A percentile compares a stretch with the other conserved stretches of the same genome.
These are phyloP conservation scores for Colletotrichum godetiae DNA, from an alignment of 2,329 filamentous ascomycete species.

Conservation along the genomic window DNA sequence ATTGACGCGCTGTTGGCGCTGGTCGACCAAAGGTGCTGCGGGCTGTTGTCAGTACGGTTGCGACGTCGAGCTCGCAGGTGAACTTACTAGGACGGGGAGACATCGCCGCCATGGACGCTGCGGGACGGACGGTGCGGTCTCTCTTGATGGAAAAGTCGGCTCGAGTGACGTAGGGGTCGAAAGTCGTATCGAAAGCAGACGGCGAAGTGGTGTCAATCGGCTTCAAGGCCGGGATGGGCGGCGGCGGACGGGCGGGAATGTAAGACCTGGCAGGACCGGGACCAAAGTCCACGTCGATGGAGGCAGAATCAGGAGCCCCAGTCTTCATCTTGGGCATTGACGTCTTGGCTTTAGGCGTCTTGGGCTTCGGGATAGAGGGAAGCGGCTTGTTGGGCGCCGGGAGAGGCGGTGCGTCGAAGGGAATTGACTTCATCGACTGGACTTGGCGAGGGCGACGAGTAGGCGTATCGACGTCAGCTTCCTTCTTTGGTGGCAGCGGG, in stretches of 20 bases:
- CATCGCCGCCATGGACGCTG: conserved; percentile 8
- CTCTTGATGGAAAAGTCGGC: conserved; percentile 27
- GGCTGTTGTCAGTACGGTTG: not conserved
- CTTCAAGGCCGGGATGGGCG: not conserved
- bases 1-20: not conserved
- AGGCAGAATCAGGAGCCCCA: not conserved
- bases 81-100: conserved; percentile 15
- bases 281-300: conserved; percentile 1
- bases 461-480: conserved; percentile 15
- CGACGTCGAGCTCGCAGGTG: not conserved
- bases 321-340: not conserved
- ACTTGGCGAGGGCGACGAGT: conserved; percentile 17
- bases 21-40: conserved; percentile 4
- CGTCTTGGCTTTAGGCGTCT: not conserved
- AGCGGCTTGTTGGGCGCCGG: conserved; percentile 30
- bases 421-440: conserved; percentile 10
- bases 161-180: conserved; percentile 10
- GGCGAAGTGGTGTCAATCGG: not conserved
- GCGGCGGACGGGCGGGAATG: not conserved
- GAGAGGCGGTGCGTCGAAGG: conserved; percentile 4
- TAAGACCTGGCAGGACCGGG: not conserved
- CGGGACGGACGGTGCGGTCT: conserved; percentile 18
- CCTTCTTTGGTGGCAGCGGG: not conserved
- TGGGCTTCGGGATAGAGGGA: conserved; percentile 14
- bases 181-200: not conserved